Evolutionary conservation across 2,329 filamentous ascomycete genomes (phyloP).

Genomic region (Paecilomyces variotii): DNA sequence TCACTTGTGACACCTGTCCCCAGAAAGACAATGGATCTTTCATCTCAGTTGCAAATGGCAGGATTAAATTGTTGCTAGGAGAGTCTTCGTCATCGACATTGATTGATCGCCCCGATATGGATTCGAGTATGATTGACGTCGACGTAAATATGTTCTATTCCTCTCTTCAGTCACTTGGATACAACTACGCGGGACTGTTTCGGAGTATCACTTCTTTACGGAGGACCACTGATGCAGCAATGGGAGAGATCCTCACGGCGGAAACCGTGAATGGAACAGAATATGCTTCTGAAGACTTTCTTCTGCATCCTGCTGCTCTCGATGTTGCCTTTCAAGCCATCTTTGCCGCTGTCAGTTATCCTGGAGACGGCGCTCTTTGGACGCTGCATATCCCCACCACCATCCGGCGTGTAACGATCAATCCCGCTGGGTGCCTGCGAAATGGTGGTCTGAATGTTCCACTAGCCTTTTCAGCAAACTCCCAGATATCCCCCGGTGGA

Average conservation of each 20-base stretch:
- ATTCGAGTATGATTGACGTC: conserved; percentile 5
- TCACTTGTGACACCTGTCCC: conserved; percentile 12
- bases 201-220: conserved; percentile 8
- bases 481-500: too few species aligned
- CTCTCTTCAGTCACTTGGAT: conserved; percentile 15
- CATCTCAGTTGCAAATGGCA: conserved; percentile 5
- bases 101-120: background rate
- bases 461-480: too few species aligned
- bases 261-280: conserved; percentile 9
- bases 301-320: conserved; percentile 3
- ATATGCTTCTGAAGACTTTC: conserved; percentile 14
- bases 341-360: background rate
- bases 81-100: background rate
- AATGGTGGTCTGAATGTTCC: conserved; percentile 1
- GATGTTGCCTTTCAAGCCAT: background rate
- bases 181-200: conserved; percentile 18
- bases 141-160: conserved; percentile 18
- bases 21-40: conserved; percentile 9
- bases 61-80: conserved; percentile 3
- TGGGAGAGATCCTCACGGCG: conserved; percentile 10
- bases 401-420: conserved; percentile 12
- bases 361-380: conserved; percentile 11
- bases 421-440: conserved; percentile 4
- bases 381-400: conserved; percentile 14
- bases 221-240: conserved; percentile 14